Evolutionary conservation across 495 filamentous ascomycete species (phyloP).

Genomic region (Hypoxylon fragiforme): DNA sequence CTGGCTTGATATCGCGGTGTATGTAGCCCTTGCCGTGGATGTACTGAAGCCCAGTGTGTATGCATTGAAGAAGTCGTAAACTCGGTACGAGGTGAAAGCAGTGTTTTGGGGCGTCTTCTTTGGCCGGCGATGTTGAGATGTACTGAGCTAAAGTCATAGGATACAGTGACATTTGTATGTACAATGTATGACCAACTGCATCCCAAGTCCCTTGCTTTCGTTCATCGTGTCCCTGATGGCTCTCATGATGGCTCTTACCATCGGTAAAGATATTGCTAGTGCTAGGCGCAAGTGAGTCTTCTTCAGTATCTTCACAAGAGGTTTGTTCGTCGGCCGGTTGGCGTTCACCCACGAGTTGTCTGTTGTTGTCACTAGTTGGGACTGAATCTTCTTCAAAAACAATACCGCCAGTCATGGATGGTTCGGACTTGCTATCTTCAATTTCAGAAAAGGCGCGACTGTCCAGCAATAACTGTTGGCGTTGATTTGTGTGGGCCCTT

Average conservation of each 20-base stretch:
- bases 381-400: slow-evolving; percentile 36
- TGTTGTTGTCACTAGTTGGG: neutral
- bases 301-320: slow-evolving; percentile 39
- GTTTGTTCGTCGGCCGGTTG: slow-evolving; percentile 39
- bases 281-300: slow-evolving; percentile 42
- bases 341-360: slow-evolving; percentile 4
- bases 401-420: slow-evolving; percentile 26
- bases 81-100: slow-evolving; percentile 60
- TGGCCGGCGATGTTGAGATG: slow-evolving; percentile 27
- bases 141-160: slow-evolving; percentile 55
- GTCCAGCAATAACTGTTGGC: slow-evolving; percentile 25
- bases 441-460: slow-evolving; percentile 26
- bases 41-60: slow-evolving; percentile 47
- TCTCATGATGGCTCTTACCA: slow-evolving; percentile 47
- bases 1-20: slow-evolving; percentile 98
- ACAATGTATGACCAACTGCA: slow-evolving; percentile 49
- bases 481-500: neutral
- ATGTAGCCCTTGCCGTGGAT: slow-evolving; percentile 89
- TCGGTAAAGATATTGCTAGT: slow-evolving; percentile 55
- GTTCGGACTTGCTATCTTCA: slow-evolving; percentile 4
- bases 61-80: slow-evolving; percentile 33
- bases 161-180: slow-evolving; percentile 63
- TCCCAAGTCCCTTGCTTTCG: slow-evolving; percentile 34
- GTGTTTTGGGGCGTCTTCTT: slow-evolving; percentile 40
- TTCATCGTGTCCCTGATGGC: slow-evolving; percentile 42